Evolutionary conservation across 352 stramenopile genomes (phyloP).

Genomic region (Phytophthora megakarya): DNA sequence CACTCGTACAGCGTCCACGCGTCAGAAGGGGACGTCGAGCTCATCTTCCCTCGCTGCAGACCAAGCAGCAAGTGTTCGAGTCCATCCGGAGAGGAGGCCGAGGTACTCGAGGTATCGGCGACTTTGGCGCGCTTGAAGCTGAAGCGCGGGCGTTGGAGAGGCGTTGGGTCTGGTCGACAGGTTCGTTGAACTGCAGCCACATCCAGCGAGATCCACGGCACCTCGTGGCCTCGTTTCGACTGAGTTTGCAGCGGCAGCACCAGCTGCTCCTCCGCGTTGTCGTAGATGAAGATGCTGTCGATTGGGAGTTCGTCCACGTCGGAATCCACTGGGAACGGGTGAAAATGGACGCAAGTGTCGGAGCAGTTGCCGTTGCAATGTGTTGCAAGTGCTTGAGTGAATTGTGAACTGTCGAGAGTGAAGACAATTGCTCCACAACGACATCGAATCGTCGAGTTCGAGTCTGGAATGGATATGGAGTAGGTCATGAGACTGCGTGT

Average conservation of each 20-base stretch:
- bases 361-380: slow-evolving; percentile 16
- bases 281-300: slow-evolving; percentile 32
- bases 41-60: slow-evolving; percentile 11
- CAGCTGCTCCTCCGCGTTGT: slow-evolving; percentile 39
- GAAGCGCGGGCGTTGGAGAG: slow-evolving; percentile 16
- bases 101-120: too few relatives aligned
- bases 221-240: slow-evolving; percentile 21
- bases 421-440: slow-evolving; percentile 53
- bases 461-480: slow-evolving; percentile 8
- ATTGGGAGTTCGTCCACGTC: slow-evolving; percentile 28
- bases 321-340: slow-evolving; percentile 38
- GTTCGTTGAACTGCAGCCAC: slow-evolving; percentile 25
- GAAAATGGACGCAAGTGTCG: slow-evolving; percentile 29
- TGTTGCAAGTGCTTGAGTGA: slow-evolving; percentile 17
- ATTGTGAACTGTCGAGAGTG: slow-evolving; percentile 12
- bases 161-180: too few relatives aligned
- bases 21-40: slow-evolving; percentile 3
- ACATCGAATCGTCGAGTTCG: slow-evolving; percentile 42
- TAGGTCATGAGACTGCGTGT: slow-evolving; percentile 40
- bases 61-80: slow-evolving; percentile 26
- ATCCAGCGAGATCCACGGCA: slow-evolving; percentile 48
- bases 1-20: slow-evolving; percentile 51
- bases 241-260: slow-evolving; percentile 43
- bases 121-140: slow-evolving; percentile 9
- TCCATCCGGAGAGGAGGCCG: not conserved